Conservation (phyloP, 106 monocot species). For the Allium cepa region DNA sequence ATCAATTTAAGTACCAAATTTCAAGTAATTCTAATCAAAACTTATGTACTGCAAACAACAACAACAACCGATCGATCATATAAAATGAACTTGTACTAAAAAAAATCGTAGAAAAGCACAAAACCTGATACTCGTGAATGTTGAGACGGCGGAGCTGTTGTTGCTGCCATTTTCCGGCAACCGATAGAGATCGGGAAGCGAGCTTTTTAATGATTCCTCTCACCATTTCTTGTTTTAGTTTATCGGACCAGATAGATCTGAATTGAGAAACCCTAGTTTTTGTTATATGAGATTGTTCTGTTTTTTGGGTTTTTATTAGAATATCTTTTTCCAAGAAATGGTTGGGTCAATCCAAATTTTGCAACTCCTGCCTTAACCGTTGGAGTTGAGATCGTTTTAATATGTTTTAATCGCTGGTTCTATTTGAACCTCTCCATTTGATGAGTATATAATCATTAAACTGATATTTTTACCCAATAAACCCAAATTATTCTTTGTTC, state of each 20-base stretch:
- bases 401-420: too few species aligned
- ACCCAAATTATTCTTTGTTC: too few species aligned
- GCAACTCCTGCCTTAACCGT: too few species aligned
- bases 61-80: background rate
- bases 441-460: too few species aligned
- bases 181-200: conserved; percentile 40
- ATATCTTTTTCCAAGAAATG: too few species aligned
- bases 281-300: background rate
- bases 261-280: background rate
- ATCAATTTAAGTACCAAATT: background rate
- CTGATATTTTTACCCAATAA: too few species aligned
- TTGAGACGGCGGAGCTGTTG: conserved; percentile 98
- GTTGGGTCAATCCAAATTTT: too few species aligned
- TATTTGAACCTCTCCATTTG: too few species aligned
- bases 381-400: too few species aligned
- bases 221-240: conserved; percentile 29
- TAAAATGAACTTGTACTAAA: background rate
- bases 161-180: conserved; percentile 77
- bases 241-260: background rate
- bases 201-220: conserved; percentile 65
- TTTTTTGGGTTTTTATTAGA: background rate
- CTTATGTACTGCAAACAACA: background rate
- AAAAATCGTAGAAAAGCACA: too few species aligned
- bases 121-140: conserved; percentile 99
- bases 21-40: too few species aligned